Evolutionary conservation across 2,329 filamentous ascomycete genomes (phyloP), one percentile per base, ranked within the genome.

Genomic region (Cercospora canescens): DNA sequence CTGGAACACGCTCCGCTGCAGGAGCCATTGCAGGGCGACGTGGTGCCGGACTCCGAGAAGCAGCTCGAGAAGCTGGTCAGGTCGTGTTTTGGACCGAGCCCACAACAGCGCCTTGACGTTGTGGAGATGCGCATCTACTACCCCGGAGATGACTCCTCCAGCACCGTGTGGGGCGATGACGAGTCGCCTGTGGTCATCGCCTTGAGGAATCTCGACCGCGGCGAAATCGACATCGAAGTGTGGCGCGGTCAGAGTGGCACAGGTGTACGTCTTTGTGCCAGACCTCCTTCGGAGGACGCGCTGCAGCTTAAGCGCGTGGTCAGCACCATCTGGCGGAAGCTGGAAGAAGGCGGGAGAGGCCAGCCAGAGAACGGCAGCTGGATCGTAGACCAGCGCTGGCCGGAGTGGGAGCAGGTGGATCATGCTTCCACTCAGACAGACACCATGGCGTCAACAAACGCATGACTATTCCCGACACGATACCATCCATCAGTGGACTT

Each of bases 101-200:
- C 73, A 56, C n/a, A 60, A 8, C 66, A 72, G 57, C 34, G 65
- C 61, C 59, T 78, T 63, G 71, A 76, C 16, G 73, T 74, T 56
- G 70, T 81, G 26, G 76, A 81, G 62, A 67, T 80, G 26, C 76
- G 79, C 8, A 75, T 81, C 54, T 78, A 79, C 63, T 81, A 79
- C 54, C 77, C 80, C 0, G 79, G 79, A 8, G 72, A 74, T 3
- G 73, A 77, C 45, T 73, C 75, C 11, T 81, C 80, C 69, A 72
- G 70, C 50, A 72, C 69, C 8, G 76, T 81, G 7, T 82, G 80
- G 79, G 71, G 74, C 32, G 77, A 80, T 63, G 76, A 79, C 30
- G 63, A 72, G 48, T 78, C 75, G 18, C 79, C 80, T 0, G 69
- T 79, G 56, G 75, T 73, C 7, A 71, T 79, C 26, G 76, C 78